phyloP scores from a whole-genome alignment of 768 basidiomycete species.

The Termitomyces titanicus region DNA sequence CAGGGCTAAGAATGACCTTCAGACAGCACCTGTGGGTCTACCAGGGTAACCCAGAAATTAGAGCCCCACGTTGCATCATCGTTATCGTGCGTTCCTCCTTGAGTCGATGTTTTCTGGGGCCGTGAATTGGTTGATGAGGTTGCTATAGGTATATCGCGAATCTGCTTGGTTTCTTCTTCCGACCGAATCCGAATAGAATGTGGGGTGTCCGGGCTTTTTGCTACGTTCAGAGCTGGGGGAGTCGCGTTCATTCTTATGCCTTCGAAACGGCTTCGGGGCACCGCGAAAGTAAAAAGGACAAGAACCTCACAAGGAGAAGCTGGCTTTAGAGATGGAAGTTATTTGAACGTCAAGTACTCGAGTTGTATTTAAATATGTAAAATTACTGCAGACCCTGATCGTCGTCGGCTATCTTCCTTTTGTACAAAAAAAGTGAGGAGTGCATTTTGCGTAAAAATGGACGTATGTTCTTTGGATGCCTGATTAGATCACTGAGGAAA shows the following conservation, averaged over 20 bases:
- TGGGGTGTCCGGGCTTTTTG: not conserved
- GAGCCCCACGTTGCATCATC: slow-evolving; percentile 73
- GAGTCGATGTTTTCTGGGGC: slow-evolving; percentile 7
- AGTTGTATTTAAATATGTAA: no score
- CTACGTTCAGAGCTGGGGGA: slow-evolving; percentile 1
- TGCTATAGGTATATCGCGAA: not conserved
- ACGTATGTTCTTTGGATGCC: not conserved
- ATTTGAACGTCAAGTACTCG: not conserved
- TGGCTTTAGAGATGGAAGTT: not conserved
- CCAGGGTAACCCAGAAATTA: slow-evolving; percentile 92
- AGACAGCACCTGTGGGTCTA: slow-evolving; percentile 78
- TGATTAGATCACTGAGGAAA: not conserved
- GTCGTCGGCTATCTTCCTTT: not conserved
- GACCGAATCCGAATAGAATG: not conserved
- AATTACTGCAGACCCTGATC: not conserved
- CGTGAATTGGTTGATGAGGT: slow-evolving; percentile 3
- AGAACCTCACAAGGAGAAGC: slow-evolving; percentile 1
- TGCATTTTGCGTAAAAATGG: not conserved
- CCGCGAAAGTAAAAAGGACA: slow-evolving; percentile 2
- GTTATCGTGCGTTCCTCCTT: slow-evolving; percentile 29
- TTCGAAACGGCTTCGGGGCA: not conserved
- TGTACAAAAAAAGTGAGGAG: not conserved
- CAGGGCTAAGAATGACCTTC: not conserved
- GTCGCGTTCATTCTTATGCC: slow-evolving; percentile 5
- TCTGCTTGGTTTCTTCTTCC: not conserved